A percentile compares a stretch with the other conserved stretches of the same genome.
phyloP scores from a whole-genome alignment of 2,329 filamentous ascomycete genomes.

The Calonectria pteridis region DNA sequence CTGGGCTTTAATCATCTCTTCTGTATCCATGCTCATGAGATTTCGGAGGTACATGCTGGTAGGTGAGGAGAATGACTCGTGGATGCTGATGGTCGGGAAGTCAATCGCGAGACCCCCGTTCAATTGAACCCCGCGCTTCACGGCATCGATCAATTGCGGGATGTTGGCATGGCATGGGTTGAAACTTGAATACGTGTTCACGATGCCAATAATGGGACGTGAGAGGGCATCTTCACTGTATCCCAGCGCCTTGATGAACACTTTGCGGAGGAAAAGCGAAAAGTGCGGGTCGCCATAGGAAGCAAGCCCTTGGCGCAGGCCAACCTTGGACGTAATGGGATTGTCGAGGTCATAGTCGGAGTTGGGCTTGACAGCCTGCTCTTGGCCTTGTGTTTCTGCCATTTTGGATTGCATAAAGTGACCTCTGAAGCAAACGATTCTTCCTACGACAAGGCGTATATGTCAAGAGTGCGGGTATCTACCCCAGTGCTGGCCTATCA shows the following conservation, averaged over 20 bases:
- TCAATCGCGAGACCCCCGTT: conserved; percentile 77
- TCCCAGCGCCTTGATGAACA: conserved; percentile 82
- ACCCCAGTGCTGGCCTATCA: conserved; percentile 34
- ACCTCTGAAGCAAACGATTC: background rate
- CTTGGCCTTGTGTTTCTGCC: conserved; percentile 22
- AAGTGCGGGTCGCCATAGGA: conserved; percentile 82
- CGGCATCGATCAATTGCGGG: conserved; percentile 78
- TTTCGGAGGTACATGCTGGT: conserved; percentile 83
- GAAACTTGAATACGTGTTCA: conserved; percentile 79
- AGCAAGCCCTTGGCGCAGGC: conserved; percentile 73
- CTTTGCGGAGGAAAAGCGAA: conserved; percentile 79
- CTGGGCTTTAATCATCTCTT: conserved; percentile 81
- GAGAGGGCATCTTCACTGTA: conserved; percentile 80
- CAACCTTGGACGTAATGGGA: conserved; percentile 63
- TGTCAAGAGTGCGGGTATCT: background rate
- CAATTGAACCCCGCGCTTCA: conserved; percentile 76
- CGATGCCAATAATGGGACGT: conserved; percentile 78
- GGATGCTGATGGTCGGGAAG: conserved; percentile 80
- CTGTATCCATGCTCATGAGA: conserved; percentile 84
- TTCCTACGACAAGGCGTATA: background rate
- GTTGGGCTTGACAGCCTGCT: conserved; percentile 23
- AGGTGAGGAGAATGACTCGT: conserved; percentile 76
- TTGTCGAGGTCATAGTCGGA: conserved; percentile 72
- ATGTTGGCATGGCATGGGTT: conserved; percentile 82
- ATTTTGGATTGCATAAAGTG: conserved; percentile 22